These are phyloP conservation scores for Tephrocybe sp. DNA, from an alignment of 768 basidiomycete genomes.

Conservation along the genomic window DNA sequence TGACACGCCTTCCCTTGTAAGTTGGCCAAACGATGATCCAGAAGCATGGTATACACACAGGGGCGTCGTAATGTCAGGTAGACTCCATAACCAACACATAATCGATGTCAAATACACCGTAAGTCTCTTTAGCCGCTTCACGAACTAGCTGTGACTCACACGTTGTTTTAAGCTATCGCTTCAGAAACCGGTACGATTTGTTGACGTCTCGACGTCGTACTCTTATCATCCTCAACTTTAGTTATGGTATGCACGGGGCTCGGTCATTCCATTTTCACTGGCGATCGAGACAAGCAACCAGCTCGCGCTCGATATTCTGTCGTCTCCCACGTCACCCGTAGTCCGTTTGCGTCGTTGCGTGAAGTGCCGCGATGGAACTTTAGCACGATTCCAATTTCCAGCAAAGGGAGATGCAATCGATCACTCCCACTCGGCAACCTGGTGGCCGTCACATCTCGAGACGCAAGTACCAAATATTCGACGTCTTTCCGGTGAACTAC, in stretches of 20 bases:
- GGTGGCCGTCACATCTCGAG: conserved; percentile 28
- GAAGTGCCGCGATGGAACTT: conserved; percentile 16
- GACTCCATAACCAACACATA: conserved; percentile 25
- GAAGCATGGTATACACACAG: conserved; percentile 37
- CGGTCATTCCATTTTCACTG: conserved; percentile 35
- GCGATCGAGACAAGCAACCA: conserved; percentile 29
- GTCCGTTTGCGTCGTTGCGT: conserved; percentile 30
- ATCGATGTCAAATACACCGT: conserved; percentile 33
- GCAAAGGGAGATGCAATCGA: conserved; percentile 27
- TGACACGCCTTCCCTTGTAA: conserved; percentile 28
- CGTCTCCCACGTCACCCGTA: conserved; percentile 29
- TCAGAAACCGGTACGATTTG: conserved; percentile 35
- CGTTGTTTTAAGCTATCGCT: conserved; percentile 30
- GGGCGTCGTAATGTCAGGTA: conserved; percentile 27
- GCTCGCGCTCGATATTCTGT: conserved; percentile 34
- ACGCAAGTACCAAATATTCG: conserved; percentile 12
- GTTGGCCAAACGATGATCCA: conserved; percentile 36
- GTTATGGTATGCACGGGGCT: conserved; percentile 41
- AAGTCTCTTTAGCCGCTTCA: conserved; percentile 14
- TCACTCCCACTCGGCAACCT: conserved; percentile 27
- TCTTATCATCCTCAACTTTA: conserved; percentile 13
- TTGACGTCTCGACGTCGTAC: background rate
- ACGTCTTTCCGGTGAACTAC: conserved; percentile 35
- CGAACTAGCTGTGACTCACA: conserved; percentile 2
- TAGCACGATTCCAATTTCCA: background rate